These are phyloP conservation scores for Aspergillus persii DNA, from an alignment of 2,329 filamentous ascomycete species.

Conservation along the genomic window DNA sequence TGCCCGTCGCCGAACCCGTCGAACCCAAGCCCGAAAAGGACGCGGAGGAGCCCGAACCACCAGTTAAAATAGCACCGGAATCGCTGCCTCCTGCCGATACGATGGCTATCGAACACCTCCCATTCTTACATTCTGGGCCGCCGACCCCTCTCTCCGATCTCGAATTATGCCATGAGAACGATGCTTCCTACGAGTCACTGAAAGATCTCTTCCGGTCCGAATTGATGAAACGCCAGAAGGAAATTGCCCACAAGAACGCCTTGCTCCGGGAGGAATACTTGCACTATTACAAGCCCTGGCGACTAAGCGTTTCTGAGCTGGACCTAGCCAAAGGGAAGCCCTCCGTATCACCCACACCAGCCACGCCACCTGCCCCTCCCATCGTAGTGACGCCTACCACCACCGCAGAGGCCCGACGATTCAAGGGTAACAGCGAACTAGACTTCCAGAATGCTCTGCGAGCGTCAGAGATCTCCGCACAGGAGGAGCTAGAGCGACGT, in stretches of 20 bases:
- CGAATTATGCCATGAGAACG: slow-evolving; percentile 45
- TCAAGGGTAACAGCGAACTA: slow-evolving; percentile 49
- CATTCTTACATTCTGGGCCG: slow-evolving; percentile 44
- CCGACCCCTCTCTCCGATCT: slow-evolving; percentile 46
- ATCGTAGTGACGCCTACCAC: slow-evolving; percentile 30
- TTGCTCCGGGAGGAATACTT: slow-evolving; percentile 41
- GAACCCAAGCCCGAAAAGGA: slow-evolving; percentile 17
- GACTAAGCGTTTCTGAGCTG: slow-evolving; percentile 41
- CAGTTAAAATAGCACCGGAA: slow-evolving; percentile 15
- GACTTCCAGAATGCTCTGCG: slow-evolving; percentile 49
- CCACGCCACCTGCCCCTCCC: slow-evolving; percentile 27
- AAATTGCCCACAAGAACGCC: slow-evolving; percentile 40
- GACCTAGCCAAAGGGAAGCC: slow-evolving; percentile 42
- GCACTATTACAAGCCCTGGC: slow-evolving; percentile 45
- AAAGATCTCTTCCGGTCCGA: slow-evolving; percentile 38
- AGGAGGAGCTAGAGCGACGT: slow-evolving; percentile 47
- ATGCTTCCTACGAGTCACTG: slow-evolving; percentile 36
- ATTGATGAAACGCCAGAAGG: slow-evolving; percentile 39
- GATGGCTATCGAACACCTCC: slow-evolving; percentile 44
- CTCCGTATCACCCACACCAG: slow-evolving; percentile 36
- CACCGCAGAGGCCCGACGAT: slow-evolving; percentile 40
- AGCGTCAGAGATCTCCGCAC: slow-evolving; percentile 48
- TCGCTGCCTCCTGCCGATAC: slow-evolving; percentile 20
- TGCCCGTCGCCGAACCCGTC: slow-evolving; percentile 1
- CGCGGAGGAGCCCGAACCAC: slow-evolving; percentile 11